A percentile compares a stretch with the other conserved stretches of the same genome.
Evolutionary conservation across 2,329 filamentous ascomycete species (phyloP).

Genomic region (Allantophomopsis lycopodina): DNA sequence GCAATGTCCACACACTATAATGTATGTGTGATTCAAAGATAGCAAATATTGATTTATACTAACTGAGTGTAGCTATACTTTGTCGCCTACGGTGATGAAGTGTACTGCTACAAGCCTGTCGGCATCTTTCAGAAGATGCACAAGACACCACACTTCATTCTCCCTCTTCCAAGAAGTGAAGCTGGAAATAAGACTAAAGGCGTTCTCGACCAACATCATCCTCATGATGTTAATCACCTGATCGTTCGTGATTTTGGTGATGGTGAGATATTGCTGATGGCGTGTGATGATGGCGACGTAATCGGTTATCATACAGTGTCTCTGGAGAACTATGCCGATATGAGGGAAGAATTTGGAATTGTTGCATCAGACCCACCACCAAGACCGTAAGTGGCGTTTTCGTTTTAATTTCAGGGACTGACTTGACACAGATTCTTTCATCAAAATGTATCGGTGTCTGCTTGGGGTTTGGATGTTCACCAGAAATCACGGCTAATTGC

Average conservation of each 20-base stretch:
- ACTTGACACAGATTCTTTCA: constrained; percentile 43
- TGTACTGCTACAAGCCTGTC: constrained; percentile 41
- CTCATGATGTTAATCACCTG: constrained; percentile 57
- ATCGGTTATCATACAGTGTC: constrained; percentile 48
- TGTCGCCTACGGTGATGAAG: constrained; percentile 38
- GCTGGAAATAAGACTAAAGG: constrained; percentile 31
- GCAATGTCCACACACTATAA: constrained; percentile 43
- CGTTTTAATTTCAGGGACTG: background rate
- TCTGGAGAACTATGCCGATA: constrained; percentile 7
- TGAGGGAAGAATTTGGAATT: constrained; percentile 17
- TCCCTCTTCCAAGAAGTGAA: constrained; percentile 27
- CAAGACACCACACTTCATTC: constrained; percentile 31
- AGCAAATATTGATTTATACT: background rate
- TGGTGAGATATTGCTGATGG: constrained; percentile 54
- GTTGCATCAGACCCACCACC: background rate
- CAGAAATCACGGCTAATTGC: constrained; percentile 72
- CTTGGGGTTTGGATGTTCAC: constrained; percentile 84
- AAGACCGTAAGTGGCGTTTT: constrained; percentile 7
- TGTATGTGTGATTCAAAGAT: constrained; percentile 18
- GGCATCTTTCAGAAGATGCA: constrained; percentile 34
- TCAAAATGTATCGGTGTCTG: constrained; percentile 62
- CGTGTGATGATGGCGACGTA: constrained; percentile 65
- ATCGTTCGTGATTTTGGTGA: constrained; percentile 54
- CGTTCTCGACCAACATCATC: constrained; percentile 32
- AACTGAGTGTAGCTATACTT: constrained; percentile 37